Percentiles rank a stretch among this genome's conserved stretches.
Conservation (phyloP, 169 alveolate species). For the Babesia ovata region DNA sequence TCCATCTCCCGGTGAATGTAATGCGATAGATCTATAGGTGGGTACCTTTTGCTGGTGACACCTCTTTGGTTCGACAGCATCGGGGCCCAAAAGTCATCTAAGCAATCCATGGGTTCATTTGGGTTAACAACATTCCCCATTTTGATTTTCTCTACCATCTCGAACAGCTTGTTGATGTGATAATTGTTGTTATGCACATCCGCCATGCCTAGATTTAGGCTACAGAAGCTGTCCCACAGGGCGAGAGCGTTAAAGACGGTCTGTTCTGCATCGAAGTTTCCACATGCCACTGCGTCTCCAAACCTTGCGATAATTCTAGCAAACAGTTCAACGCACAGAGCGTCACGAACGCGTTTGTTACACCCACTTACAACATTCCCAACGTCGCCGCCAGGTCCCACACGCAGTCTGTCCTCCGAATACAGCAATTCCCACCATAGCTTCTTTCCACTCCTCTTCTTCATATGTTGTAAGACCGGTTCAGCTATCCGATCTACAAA, state of each 20-base stretch:
- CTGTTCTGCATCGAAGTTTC: slow-evolving; percentile 15
- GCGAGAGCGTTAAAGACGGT: slow-evolving; percentile 52
- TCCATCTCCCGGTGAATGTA: slow-evolving; percentile 13
- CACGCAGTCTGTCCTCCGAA: slow-evolving; percentile 32
- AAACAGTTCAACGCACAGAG: slow-evolving; percentile 54
- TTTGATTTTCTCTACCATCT: slow-evolving; percentile 19
- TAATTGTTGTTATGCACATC: slow-evolving; percentile 15
- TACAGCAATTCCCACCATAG: slow-evolving; percentile 48
- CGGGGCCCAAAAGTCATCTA: slow-evolving; percentile 19
- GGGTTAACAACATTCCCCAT: slow-evolving; percentile 11
- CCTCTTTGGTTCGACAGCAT: not conserved
- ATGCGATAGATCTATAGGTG: slow-evolving; percentile 1
- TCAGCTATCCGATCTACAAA: slow-evolving; percentile 9
- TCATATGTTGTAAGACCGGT: slow-evolving; percentile 10
- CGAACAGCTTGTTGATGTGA: slow-evolving; percentile 23
- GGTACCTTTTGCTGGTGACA: not conserved
- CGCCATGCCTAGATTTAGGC: slow-evolving; percentile 4
- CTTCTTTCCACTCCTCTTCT: not conserved
- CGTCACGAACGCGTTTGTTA: slow-evolving; percentile 6
- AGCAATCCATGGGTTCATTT: slow-evolving; percentile 1
- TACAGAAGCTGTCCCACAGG: slow-evolving; percentile 57
- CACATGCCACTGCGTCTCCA: slow-evolving; percentile 3
- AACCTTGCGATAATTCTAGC: slow-evolving; percentile 17
- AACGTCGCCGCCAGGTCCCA: slow-evolving; percentile 55
- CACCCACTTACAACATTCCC: slow-evolving; percentile 9